Evolutionary conservation across 208 protist genomes (phyloP).

Genomic region (Acanthamoeba triangularis): DNA sequence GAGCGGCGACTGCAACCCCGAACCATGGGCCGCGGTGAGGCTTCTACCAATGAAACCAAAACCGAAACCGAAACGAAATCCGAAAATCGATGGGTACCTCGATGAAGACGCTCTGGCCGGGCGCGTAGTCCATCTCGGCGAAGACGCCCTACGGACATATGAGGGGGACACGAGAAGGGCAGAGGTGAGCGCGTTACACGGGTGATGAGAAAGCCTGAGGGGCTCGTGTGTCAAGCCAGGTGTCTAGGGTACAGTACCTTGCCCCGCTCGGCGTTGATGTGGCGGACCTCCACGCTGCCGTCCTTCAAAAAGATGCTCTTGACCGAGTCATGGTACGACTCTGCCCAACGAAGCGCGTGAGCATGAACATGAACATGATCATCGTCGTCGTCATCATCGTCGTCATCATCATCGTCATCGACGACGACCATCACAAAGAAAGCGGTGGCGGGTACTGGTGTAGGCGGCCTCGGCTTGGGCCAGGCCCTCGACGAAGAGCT

Average conservation of each 20-base stretch:
- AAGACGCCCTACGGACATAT: neutral
- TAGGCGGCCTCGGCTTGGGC: constrained; percentile 30
- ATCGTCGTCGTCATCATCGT: neutral
- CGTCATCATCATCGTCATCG: neutral
- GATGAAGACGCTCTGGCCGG: constrained; percentile 31
- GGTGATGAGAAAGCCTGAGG: too few relatives aligned
- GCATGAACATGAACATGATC: neutral
- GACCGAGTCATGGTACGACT: constrained; percentile 26
- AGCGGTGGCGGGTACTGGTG: neutral
- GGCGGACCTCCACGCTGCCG: constrained; percentile 58
- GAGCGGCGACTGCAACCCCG: neutral
- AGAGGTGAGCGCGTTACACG: neutral
- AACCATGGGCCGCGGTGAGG: neutral
- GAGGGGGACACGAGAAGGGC: neutral
- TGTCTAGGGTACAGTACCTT: too few relatives aligned
- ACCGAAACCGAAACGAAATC: neutral
- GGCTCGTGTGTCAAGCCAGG: neutral
- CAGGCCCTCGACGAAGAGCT: constrained; percentile 29
- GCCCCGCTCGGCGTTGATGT: constrained; percentile 37
- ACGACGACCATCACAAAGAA: neutral
- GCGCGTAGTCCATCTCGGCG: constrained; percentile 14
- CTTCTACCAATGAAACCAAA: neutral
- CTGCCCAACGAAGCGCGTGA: neutral
- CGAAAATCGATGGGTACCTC: neutral
- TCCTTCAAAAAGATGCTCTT: constrained; percentile 24